These are phyloP conservation scores for Liquidambar formosana DNA, from an alignment of 164 flowering plant genomes.

Conservation along the genomic window DNA sequence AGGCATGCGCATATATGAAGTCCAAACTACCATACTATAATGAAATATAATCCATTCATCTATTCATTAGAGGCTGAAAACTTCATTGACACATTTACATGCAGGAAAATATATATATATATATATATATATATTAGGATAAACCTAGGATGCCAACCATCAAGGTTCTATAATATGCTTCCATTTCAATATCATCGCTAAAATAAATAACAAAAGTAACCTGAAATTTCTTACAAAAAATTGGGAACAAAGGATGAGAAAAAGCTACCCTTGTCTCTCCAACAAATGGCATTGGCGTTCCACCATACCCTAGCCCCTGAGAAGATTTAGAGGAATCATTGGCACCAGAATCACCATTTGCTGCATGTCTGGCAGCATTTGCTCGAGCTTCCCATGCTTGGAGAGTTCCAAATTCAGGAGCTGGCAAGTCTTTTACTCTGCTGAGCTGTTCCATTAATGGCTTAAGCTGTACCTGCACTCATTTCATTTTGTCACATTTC, in stretches of 20 bases:
- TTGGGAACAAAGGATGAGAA: not conserved
- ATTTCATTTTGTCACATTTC: no score
- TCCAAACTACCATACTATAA: no score
- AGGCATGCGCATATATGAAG: no score
- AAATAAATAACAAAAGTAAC: not conserved
- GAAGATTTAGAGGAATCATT: conserved; percentile 67
- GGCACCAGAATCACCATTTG: conserved; percentile 51
- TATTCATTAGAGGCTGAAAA: no score
- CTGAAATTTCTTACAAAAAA: not conserved
- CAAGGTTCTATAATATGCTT: no score
- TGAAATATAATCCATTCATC: no score
- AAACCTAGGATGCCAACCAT: no score
- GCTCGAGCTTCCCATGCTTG: conserved; percentile 93
- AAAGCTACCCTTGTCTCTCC: conserved; percentile 85
- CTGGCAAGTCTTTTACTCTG: conserved; percentile 82
- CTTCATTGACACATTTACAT: no score
- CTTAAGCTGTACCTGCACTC: conserved; percentile 77
- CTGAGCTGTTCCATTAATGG: conserved; percentile 78
- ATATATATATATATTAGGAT: no score
- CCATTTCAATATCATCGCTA: no score
- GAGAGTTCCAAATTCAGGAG: conserved; percentile 85
- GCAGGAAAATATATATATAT: no score
- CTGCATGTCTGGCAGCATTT: conserved; percentile 59
- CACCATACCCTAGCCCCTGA: conserved; percentile 66
- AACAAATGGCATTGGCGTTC: conserved; percentile 81